Percentiles rank a stretch among this genome's conserved stretches.
Evolutionary conservation across 192 early-diverging fungal genomes (phyloP).

Genomic region (Entomortierella lignicola): DNA sequence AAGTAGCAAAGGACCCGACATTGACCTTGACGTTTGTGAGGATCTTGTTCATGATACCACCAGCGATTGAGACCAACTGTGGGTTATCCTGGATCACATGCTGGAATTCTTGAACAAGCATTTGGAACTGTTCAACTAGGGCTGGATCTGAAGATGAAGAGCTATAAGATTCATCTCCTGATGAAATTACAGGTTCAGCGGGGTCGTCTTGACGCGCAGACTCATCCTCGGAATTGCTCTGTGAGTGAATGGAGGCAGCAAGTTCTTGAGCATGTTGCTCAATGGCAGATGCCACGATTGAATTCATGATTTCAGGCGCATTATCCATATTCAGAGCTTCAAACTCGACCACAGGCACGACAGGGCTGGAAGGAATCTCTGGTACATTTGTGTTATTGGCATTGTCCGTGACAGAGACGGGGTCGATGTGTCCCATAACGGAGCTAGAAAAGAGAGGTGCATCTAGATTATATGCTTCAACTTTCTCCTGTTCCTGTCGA

Average conservation of each 20-base stretch:
- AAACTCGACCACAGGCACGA: constrained; percentile 35
- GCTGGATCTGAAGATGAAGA: constrained; percentile 8
- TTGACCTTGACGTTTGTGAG: constrained; percentile 46
- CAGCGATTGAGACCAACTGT: constrained; percentile 31
- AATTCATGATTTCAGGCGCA: constrained; percentile 39
- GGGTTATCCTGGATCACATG: constrained; percentile 52
- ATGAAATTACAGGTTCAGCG: constrained; percentile 15
- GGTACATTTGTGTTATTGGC: background rate
- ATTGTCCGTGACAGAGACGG: background rate
- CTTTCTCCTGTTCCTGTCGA: constrained; percentile 38
- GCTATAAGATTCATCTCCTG: background rate
- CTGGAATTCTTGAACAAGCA: constrained; percentile 46
- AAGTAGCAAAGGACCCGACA: constrained; percentile 38
- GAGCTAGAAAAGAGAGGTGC: constrained; percentile 26
- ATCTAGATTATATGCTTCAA: constrained; percentile 16
- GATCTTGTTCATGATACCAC: constrained; percentile 46
- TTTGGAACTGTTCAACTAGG: constrained; percentile 46
- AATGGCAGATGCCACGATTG: constrained; percentile 51
- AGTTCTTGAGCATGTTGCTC: constrained; percentile 46
- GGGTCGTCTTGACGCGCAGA: constrained; percentile 10
- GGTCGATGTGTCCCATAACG: background rate
- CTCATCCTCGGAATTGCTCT: constrained; percentile 11
- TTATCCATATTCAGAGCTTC: constrained; percentile 39
- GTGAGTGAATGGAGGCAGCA: constrained; percentile 6
- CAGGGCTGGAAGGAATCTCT: constrained; percentile 14